Evolutionary conservation across 768 basidiomycete species (phyloP).

Genomic region (Amanita pseudoporphyria): DNA sequence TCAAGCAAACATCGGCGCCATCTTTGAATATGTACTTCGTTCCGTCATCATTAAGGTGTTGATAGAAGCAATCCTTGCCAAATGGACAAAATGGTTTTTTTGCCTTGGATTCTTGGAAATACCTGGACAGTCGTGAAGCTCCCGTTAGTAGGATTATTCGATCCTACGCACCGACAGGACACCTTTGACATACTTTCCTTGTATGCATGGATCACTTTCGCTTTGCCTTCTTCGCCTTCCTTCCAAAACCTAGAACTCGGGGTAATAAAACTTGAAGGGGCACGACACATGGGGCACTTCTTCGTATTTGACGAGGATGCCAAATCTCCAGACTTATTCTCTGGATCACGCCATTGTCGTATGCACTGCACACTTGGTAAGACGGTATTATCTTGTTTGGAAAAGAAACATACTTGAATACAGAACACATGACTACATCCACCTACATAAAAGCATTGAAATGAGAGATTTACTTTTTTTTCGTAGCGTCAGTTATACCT

Average conservation of each 20-base stretch:
- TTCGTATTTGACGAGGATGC: conserved; percentile 54
- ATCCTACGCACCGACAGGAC: conserved; percentile 47
- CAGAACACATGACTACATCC: conserved; percentile 79
- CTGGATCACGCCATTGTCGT: conserved; percentile 64
- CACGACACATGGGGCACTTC: conserved; percentile 72
- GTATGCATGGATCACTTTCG: conserved; percentile 41
- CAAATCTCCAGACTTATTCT: conserved; percentile 40
- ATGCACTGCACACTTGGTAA: conserved; percentile 46
- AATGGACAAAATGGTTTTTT: conserved; percentile 61
- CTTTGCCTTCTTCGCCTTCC: conserved; percentile 44
- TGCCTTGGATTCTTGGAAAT: conserved; percentile 47
- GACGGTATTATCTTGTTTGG: not conserved
- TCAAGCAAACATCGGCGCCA: conserved; percentile 47
- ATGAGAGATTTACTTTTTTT: conserved; percentile 7
- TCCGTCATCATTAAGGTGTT: conserved; percentile 60
- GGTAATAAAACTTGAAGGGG: conserved; percentile 54
- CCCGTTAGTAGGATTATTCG: not conserved
- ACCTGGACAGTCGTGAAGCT: conserved; percentile 25
- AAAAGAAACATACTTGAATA: conserved; percentile 37
- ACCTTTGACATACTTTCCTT: conserved; percentile 66
- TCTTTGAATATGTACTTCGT: conserved; percentile 44
- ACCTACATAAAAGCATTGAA: conserved; percentile 23
- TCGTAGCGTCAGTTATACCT: conserved; percentile 26
- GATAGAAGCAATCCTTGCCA: conserved; percentile 75
- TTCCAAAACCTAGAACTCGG: conserved; percentile 65